Percentiles rank a stretch among this genome's conserved stretches.
Conservation (phyloP, 1,284 basidiomycete genomes). For the Xerocomus amazonicus region DNA sequence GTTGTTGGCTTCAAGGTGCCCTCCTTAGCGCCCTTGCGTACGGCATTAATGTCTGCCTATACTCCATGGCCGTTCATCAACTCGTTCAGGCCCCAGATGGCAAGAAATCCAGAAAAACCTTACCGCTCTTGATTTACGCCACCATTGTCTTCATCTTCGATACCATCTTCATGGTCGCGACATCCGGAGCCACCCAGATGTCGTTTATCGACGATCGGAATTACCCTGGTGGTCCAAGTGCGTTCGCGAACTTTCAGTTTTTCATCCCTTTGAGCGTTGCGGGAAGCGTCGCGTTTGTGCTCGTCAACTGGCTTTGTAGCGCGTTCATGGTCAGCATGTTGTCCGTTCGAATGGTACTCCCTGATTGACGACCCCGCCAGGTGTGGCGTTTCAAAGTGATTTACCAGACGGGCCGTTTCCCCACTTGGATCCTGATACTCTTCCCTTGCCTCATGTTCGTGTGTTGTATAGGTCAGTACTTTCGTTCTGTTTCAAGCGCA, state of each 20-base stretch:
- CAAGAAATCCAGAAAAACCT: background rate
- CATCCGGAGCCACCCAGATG: conserved; percentile 24
- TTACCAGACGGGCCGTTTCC: conserved; percentile 7
- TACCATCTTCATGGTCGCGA: conserved; percentile 23
- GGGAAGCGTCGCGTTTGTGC: conserved; percentile 14
- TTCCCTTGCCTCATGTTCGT: conserved; percentile 16
- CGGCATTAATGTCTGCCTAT: conserved; percentile 10
- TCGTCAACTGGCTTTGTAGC: conserved; percentile 27
- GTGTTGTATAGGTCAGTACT: conserved; percentile 14
- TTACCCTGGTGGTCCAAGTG: conserved; percentile 28
- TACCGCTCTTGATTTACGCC: conserved; percentile 20
- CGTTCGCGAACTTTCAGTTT: conserved; percentile 13
- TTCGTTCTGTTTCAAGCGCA: background rate
- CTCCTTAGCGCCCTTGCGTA: conserved; percentile 14
- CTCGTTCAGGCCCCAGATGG: conserved; percentile 11
- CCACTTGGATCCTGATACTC: conserved; percentile 16
- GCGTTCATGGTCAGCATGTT: conserved; percentile 24
- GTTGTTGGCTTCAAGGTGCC: conserved; percentile 16
- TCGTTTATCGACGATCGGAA: conserved; percentile 33
- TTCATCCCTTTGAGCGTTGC: conserved; percentile 12
- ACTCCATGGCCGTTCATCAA: conserved; percentile 9
- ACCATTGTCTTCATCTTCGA: conserved; percentile 21
- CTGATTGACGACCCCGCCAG: conserved; percentile 10
- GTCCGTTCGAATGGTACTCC: too few relatives aligned
- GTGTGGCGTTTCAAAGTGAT: conserved; percentile 32